phyloP scores from a whole-genome alignment of 257 asterid genomes.

The Solanum sparsipilum region DNA sequence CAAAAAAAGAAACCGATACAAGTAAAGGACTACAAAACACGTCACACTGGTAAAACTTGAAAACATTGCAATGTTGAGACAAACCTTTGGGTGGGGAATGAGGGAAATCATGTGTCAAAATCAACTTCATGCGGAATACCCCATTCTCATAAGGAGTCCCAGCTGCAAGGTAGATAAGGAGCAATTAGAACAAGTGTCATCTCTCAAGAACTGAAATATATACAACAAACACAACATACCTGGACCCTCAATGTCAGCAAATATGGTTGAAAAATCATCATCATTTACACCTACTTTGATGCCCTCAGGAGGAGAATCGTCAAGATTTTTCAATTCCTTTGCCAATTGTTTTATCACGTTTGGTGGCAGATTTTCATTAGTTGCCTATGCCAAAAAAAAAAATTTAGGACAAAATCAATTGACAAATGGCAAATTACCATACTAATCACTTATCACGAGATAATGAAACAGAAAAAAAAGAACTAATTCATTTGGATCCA shows the following conservation, averaged over 20 bases:
- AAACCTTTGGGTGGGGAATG: constrained; percentile 90
- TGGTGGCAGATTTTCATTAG: constrained; percentile 92
- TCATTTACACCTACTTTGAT: constrained; percentile 87
- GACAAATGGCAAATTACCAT: background rate
- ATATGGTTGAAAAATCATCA: constrained; percentile 75
- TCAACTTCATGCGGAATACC: constrained; percentile 81
- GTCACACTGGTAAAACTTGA: background rate
- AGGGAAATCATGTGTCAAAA: constrained; percentile 82
- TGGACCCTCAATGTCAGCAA: constrained; percentile 97
- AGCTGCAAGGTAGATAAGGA: constrained; percentile 45
- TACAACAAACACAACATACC: constrained; percentile 27
- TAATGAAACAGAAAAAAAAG: background rate
- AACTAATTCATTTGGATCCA: background rate
- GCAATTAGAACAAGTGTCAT: constrained; percentile 8
- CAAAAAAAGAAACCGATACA: background rate
- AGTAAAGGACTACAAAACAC: background rate
- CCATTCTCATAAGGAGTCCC: constrained; percentile 98
- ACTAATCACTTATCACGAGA: too few species aligned
- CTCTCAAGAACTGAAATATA: background rate
- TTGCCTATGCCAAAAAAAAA: constrained; percentile 40
- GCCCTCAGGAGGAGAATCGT: constrained; percentile 97
- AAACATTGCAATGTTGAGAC: background rate
- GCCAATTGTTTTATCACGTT: constrained; percentile 87
- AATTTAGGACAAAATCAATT: background rate
- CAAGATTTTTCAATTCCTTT: constrained; percentile 85